These are phyloP conservation scores for Debaryomyces udenii DNA, from an alignment of 1,139 yeast species.

Conservation along the genomic window DNA sequence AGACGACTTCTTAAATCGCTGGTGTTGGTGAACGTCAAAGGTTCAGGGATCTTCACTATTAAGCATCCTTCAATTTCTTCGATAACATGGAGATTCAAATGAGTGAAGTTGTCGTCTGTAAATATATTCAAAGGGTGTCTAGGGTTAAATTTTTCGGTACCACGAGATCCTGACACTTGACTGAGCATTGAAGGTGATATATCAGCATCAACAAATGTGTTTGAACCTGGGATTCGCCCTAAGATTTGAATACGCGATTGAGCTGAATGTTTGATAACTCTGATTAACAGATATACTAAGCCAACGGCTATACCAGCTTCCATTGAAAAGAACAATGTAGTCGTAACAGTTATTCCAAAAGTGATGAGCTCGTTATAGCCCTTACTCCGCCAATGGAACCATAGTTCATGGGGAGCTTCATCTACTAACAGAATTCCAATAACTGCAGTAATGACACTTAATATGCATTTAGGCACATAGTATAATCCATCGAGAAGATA, in stretches of 20 bases:
- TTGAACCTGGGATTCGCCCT: conserved; percentile 80
- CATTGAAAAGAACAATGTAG: conserved; percentile 80
- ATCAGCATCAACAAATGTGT: conserved; percentile 79
- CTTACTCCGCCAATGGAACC: conserved; percentile 69
- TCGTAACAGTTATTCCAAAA: conserved; percentile 67
- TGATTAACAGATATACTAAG: conserved; percentile 71
- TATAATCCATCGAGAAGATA: conserved; percentile 66
- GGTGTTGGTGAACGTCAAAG: conserved; percentile 88
- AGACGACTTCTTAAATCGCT: conserved; percentile 79
- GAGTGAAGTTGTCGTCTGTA: conserved; percentile 40
- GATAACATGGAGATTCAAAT: conserved; percentile 42
- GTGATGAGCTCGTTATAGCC: conserved; percentile 82
- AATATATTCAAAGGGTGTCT: conserved; percentile 33
- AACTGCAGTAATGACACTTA: conserved; percentile 78
- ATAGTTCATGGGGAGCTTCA: conserved; percentile 82
- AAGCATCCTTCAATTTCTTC: conserved; percentile 86
- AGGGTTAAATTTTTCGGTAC: neutral
- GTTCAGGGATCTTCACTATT: conserved; percentile 88
- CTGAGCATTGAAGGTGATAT: conserved; percentile 21
- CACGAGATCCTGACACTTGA: neutral
- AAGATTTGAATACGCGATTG: conserved; percentile 87
- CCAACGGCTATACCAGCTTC: conserved; percentile 92
- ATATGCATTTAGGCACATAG: conserved; percentile 77
- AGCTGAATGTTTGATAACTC: conserved; percentile 85
- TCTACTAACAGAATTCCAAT: conserved; percentile 81